Percentiles rank a stretch among this genome's conserved stretches.
Evolutionary conservation across 2,329 filamentous ascomycete species (phyloP).

Genomic region (Volutella citrinella): DNA sequence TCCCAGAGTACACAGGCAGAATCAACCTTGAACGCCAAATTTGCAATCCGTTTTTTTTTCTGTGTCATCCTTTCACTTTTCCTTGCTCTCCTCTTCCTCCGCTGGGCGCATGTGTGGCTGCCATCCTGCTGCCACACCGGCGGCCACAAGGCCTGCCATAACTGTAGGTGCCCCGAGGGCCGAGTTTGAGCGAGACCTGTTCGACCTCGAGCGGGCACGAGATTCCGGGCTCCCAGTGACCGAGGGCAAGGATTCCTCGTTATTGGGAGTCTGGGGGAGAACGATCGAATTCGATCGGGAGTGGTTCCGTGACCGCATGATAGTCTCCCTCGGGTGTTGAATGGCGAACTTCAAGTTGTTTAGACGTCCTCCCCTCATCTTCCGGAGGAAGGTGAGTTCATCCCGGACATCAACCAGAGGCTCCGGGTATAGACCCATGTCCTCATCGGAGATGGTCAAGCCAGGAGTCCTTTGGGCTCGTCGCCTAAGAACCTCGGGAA

Average conservation of each 20-base stretch:
- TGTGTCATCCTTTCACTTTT: too few species aligned
- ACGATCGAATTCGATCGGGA: constrained; percentile 62
- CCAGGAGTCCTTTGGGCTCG: constrained; percentile 46
- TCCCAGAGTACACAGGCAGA: too few species aligned
- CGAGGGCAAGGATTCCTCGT: constrained; percentile 50
- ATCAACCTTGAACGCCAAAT: too few species aligned
- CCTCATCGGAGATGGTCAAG: constrained; percentile 63
- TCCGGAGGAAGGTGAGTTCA: constrained; percentile 77
- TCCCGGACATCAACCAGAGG: constrained; percentile 73
- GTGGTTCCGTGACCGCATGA: constrained; percentile 61
- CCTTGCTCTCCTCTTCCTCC: constrained; percentile 20
- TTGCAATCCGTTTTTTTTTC: too few species aligned
- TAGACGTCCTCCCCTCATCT: constrained; percentile 75
- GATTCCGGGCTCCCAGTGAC: constrained; percentile 56
- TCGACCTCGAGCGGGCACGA: constrained; percentile 65
- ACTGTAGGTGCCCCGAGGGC: constrained; percentile 72
- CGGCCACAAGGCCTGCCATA: constrained; percentile 81
- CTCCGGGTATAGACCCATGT: constrained; percentile 67
- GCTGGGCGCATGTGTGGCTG: constrained; percentile 53
- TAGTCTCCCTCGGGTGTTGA: constrained; percentile 68
- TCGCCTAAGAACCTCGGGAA: constrained; percentile 53
- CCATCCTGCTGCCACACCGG: constrained; percentile 73
- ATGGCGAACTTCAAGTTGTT: constrained; percentile 80
- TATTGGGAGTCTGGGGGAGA: constrained; percentile 60
- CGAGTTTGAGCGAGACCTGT: constrained; percentile 63